Percentiles rank a stretch among this genome's conserved stretches.
These are phyloP conservation scores for Solanum phureja DNA, from an alignment of 257 asterid genomes.

Conservation along the genomic window DNA sequence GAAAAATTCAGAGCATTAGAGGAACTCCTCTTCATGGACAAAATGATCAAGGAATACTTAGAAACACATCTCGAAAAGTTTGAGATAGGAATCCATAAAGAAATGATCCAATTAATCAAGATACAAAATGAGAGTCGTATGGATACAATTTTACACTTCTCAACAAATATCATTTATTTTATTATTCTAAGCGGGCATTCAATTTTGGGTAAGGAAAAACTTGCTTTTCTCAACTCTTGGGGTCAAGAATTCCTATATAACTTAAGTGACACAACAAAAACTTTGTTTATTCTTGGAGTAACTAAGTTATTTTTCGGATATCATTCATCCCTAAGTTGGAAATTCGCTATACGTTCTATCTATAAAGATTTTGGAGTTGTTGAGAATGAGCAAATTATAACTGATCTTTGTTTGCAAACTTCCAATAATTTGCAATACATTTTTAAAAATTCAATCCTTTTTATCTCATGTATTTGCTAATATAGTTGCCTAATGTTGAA, in stretches of 20 bases:
- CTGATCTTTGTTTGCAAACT: background rate
- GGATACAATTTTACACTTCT: no score
- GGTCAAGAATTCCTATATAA: fast-evolving
- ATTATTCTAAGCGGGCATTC: no score
- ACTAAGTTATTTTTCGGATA: background rate
- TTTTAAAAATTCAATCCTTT: no score
- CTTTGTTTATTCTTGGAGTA: background rate
- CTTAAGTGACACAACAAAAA: no score
- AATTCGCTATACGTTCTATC: background rate
- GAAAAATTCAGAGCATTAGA: background rate
- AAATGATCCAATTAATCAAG: no score
- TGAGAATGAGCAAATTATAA: background rate
- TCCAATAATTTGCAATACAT: background rate
- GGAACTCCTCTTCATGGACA: background rate
- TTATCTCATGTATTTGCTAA: background rate
- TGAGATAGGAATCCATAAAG: no score
- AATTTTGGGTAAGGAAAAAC: no score
- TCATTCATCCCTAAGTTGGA: background rate
- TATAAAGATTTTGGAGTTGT: background rate
- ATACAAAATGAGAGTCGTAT: no score
- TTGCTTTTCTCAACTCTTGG: no score
- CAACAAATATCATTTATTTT: no score
- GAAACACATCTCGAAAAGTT: no score
- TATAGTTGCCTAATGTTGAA: background rate
- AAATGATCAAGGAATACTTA: background rate